A percentile compares a stretch with the other conserved stretches of the same genome.
Conservation (phyloP, 805 yeast genomes). For the Scheffersomyces ergatensis region DNA sequence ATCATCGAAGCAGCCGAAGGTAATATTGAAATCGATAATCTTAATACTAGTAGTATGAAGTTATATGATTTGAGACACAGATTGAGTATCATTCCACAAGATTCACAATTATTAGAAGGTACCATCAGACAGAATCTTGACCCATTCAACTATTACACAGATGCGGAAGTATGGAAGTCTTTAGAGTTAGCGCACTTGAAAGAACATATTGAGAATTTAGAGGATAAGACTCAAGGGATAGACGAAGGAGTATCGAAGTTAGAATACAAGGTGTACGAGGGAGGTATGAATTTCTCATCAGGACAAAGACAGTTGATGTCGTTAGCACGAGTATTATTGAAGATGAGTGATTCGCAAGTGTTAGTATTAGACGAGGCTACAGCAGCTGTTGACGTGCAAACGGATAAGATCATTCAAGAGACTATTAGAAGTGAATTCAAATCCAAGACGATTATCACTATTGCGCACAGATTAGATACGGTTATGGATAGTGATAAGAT, state of each 20-base stretch:
- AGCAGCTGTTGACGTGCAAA: too few relatives aligned
- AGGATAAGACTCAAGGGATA: conserved; percentile 27
- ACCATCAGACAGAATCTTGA: conserved; percentile 81
- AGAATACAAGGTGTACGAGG: conserved; percentile 45
- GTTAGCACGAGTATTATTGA: too few relatives aligned
- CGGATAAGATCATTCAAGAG: conserved; percentile 74
- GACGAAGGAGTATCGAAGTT: conserved; percentile 10
- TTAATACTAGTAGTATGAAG: conserved; percentile 66
- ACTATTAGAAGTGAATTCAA: conserved; percentile 73
- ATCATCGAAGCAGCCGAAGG: conserved; percentile 75
- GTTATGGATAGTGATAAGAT: conserved; percentile 82
- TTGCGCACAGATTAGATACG: conserved; percentile 87
- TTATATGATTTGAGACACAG: conserved; percentile 70
- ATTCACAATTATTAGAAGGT: conserved; percentile 87
- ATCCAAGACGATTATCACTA: conserved; percentile 78
- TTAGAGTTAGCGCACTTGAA: conserved; percentile 75
- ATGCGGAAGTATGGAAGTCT: conserved; percentile 74
- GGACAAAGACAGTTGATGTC: conserved; percentile 89
- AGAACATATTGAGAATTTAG: conserved; percentile 53
- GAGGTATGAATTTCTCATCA: conserved; percentile 79
- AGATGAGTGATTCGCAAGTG: too few relatives aligned
- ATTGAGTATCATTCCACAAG: conserved; percentile 87
- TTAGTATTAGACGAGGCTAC: too few relatives aligned
- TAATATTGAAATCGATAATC: conserved; percentile 61
- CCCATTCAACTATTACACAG: conserved; percentile 65